Percentiles rank a stretch among this genome's conserved stretches.
Conservation (phyloP, 78 protist species). For the Dictyostelium brefeldianum region DNA sequence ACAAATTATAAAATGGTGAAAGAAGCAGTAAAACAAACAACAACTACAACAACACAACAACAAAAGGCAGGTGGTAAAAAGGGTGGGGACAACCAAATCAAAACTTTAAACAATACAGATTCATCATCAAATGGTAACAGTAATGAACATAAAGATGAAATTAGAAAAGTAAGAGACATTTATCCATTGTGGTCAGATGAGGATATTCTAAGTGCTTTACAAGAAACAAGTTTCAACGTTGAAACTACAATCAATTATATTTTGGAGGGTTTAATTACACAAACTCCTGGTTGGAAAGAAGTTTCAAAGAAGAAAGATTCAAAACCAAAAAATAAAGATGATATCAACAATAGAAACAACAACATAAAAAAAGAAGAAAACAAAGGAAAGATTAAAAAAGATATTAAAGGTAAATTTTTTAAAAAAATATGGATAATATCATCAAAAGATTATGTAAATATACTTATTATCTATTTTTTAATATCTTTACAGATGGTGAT, state of each 20-base stretch:
- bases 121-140: conserved; percentile 4
- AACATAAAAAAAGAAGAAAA: conserved; percentile 29
- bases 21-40: conserved; percentile 36
- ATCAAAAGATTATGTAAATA: not conserved
- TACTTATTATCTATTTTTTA: not conserved
- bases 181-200: conserved; percentile 49
- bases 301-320: conserved; percentile 38
- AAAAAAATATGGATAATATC: not conserved
- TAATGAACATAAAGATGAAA: conserved; percentile 46
- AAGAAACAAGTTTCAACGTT: conserved; percentile 17
- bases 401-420: conserved; percentile 18
- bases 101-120: conserved; percentile 9
- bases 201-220: conserved; percentile 43
- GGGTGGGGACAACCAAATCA: conserved; percentile 25
- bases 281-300: conserved; percentile 59
- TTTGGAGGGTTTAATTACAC: conserved; percentile 37
- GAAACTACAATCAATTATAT: conserved; percentile 34
- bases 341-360: not conserved
- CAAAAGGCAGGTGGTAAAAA: conserved; percentile 37
- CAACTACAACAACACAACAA: not conserved
- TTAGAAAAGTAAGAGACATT: conserved; percentile 43
- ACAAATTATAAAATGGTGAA: conserved; percentile 61
- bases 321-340: conserved; percentile 9
- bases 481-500: not conserved
- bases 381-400: conserved; percentile 4